phyloP scores from a whole-genome alignment of 768 basidiomycete species.

The Collybia nuda region DNA sequence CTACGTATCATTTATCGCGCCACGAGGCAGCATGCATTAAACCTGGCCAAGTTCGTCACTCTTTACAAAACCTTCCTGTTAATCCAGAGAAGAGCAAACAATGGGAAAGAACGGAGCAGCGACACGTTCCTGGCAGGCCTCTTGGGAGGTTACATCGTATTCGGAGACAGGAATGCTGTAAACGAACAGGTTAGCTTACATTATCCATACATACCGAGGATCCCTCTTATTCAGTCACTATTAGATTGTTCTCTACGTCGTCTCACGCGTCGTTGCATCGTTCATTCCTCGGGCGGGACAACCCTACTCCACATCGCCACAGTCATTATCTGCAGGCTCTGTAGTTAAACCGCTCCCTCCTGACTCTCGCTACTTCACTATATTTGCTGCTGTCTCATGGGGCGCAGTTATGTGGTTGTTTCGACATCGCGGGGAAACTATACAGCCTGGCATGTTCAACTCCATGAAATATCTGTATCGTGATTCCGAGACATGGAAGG shows the following conservation, averaged over 20 bases:
- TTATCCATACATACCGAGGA: neutral
- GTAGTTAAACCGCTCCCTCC: conserved; percentile 76
- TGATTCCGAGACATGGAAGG: conserved; percentile 86
- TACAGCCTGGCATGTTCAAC: conserved; percentile 96
- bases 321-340: conserved; percentile 38
- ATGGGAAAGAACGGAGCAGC: conserved; percentile 74
- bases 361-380: conserved; percentile 77
- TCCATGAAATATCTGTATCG: conserved; percentile 95
- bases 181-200: conserved; percentile 78
- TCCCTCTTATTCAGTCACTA: conserved; percentile 9
- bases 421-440: conserved; percentile 80
- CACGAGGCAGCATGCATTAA: conserved; percentile 88
- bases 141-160: conserved; percentile 87
- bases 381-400: conserved; percentile 90
- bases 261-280: conserved; percentile 88
- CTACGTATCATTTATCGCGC: conserved; percentile 70
- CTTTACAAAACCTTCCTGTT: conserved; percentile 88
- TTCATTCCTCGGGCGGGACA: conserved; percentile 79
- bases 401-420: conserved; percentile 97
- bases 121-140: conserved; percentile 95
- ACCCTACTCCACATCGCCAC: conserved; percentile 48
- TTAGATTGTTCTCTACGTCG: conserved; percentile 95
- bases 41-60: conserved; percentile 92
- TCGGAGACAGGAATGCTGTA: conserved; percentile 82
- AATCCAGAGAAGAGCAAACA: conserved; percentile 77